Conservation (phyloP, 2,329 filamentous ascomycete genomes). For the Alternaria brassicicola region DNA sequence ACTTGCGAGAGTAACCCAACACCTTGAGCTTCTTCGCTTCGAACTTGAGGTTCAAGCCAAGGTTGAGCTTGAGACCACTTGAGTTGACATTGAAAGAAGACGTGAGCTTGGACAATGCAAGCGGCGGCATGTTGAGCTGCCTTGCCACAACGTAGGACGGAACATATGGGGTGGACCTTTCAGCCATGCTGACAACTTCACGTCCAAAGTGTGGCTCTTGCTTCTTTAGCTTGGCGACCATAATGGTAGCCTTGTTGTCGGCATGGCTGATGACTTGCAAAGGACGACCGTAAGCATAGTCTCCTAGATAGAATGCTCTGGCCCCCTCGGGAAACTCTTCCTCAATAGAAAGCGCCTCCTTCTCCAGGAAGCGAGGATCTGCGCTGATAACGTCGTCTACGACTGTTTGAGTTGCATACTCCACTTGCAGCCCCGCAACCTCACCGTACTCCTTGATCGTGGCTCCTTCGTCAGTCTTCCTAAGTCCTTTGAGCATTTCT, state of each 20-base stretch:
- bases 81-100: constrained; percentile 88
- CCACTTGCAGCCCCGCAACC: constrained; percentile 82
- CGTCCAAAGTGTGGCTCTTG: constrained; percentile 83
- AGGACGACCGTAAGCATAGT: constrained; percentile 89
- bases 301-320: constrained; percentile 89
- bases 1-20: constrained; percentile 89
- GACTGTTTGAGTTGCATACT: constrained; percentile 89
- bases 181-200: constrained; percentile 72
- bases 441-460: constrained; percentile 91
- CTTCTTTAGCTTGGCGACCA: constrained; percentile 72
- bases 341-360: constrained; percentile 82
- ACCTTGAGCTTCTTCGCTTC: constrained; percentile 96
- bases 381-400: constrained; percentile 90
- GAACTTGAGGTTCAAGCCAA: constrained; percentile 96
- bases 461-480: constrained; percentile 88
- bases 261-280: constrained; percentile 79
- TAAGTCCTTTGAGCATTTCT: constrained; percentile 88
- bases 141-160: constrained; percentile 90
- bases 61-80: constrained; percentile 81
- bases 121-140: constrained; percentile 78
- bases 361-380: constrained; percentile 92
- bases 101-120: constrained; percentile 93
- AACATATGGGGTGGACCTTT: constrained; percentile 74
- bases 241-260: constrained; percentile 76
- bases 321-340: constrained; percentile 88